phyloP scores from a whole-genome alignment of 169 alveolate species.

The Babesia ovis region DNA sequence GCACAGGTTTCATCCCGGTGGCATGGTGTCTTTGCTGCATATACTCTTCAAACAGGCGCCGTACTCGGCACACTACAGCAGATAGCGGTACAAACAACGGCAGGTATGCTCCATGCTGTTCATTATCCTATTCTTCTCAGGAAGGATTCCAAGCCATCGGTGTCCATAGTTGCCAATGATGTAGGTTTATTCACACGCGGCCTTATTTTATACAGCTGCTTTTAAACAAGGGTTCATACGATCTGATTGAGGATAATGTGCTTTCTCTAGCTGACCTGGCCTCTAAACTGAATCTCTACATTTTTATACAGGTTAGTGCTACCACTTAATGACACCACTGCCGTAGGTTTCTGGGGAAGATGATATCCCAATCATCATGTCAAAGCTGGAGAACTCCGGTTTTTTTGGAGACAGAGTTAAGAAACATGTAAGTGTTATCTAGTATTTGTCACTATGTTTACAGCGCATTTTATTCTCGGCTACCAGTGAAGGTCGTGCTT shows the following conservation, averaged over 20 bases:
- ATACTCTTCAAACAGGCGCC: too few species aligned
- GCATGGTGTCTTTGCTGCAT: background rate
- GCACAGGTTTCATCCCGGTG: background rate
- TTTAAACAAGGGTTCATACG: constrained; percentile 22
- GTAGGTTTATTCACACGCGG: constrained; percentile 2
- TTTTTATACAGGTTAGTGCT: constrained; percentile 40
- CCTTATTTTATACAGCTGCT: constrained; percentile 22
- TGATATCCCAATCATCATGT: constrained; percentile 10
- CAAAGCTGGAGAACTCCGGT: constrained; percentile 23
- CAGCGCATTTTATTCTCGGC: constrained; percentile 75
- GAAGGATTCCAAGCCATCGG: background rate
- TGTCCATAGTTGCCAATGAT: constrained; percentile 38
- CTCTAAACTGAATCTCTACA: constrained; percentile 26
- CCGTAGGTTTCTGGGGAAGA: constrained; percentile 32
- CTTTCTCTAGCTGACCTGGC: constrained; percentile 12
- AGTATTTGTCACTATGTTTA: background rate
- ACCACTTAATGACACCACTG: background rate
- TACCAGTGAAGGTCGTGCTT: constrained; percentile 73
- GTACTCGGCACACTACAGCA: background rate
- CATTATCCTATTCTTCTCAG: background rate
- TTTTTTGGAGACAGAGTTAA: constrained; percentile 33
- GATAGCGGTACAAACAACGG: background rate
- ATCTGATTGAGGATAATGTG: constrained; percentile 18
- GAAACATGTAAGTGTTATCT: constrained; percentile 40
- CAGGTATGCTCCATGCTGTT: background rate